Evolutionary conservation across 1,284 basidiomycete species (phyloP), one percentile per base, ranked within the genome.

Genomic region (Irpex rosettiformis): DNA sequence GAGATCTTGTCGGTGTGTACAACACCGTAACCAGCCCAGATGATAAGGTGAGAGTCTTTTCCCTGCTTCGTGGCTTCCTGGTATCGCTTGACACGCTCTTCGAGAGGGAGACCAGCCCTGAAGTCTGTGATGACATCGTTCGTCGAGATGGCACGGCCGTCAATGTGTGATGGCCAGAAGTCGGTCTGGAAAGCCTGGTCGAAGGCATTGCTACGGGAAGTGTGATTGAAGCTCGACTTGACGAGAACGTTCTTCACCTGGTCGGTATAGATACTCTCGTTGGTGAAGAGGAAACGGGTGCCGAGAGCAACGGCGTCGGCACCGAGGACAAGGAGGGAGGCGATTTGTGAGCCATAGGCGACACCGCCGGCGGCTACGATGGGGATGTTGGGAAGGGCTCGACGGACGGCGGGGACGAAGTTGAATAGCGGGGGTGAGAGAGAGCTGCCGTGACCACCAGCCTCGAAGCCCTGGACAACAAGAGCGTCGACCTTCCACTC

Each of bases 401-500:
- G 69, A 28, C 83, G 69, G 63, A 89, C 75, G 57, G 77, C 73
- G 21, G 85, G 79, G 56, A 91, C 64, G 40, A 92, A 73, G 30
- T 79, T 81, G 58, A 85, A 69, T 33, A 89, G 74, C 4, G 88
- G 81, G 56, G 83, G 80, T n/a, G 86, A 81, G 51, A 75, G 67
- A 45, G 72, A 66, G 54, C 77, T 73, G 10, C 89, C 89, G 69
- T 92, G 89, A 30, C 89, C 90, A 7, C 91, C 90, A 40, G 88
- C 80, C 73, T 92, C 90, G 62, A 76, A 82, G 16, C 90, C 89
- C 84, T 92, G 90, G 10, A 80, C 86, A 22, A 92, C 83, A 56
- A 92, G 70, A 53, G 86, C 80, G 70, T 92, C 89, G 11, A 76
- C 84, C 66, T 83, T 80, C 84, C 86, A 89, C 40, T 83, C 77